A percentile compares a stretch with the other conserved stretches of the same genome.
These are phyloP conservation scores for Pichia membranifaciens DNA, from an alignment of 805 yeast species.

Conservation along the genomic window DNA sequence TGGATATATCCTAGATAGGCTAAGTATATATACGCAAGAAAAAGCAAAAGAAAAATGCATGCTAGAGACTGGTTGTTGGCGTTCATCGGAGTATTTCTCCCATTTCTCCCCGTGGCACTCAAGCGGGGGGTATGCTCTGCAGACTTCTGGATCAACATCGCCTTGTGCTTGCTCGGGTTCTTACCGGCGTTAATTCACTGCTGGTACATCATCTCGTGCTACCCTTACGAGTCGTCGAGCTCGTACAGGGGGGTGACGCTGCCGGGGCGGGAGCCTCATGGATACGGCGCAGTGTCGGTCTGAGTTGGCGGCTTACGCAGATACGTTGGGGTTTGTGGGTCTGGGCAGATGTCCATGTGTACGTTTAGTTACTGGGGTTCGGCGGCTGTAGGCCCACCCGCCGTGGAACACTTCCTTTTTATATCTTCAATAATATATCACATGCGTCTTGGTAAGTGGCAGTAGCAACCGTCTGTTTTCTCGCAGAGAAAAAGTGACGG, in stretches of 20 bases:
- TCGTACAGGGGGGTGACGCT: conserved; percentile 30
- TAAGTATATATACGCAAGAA: too few relatives aligned
- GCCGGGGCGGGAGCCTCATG: conserved; percentile 32
- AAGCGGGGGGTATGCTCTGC: conserved; percentile 59
- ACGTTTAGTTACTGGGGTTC: too few relatives aligned
- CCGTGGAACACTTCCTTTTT: too few relatives aligned
- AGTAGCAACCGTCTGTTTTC: too few relatives aligned
- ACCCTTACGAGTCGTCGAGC: conserved; percentile 42
- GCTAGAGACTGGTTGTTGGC: conserved; percentile 53
- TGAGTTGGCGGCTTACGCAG: not conserved
- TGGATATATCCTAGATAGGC: too few relatives aligned
- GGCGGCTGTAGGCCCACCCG: too few relatives aligned
- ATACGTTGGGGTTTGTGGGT: too few relatives aligned
- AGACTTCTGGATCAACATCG: conserved; percentile 57
- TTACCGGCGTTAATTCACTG: conserved; percentile 75
- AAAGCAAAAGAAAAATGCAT: conserved; percentile 21
- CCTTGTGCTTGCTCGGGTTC: conserved; percentile 64
- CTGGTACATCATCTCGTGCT: conserved; percentile 71
- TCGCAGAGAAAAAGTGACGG: too few relatives aligned
- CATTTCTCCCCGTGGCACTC: conserved; percentile 65
- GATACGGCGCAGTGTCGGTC: conserved; percentile 28
- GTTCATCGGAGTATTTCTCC: conserved; percentile 59
- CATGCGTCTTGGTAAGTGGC: too few relatives aligned
- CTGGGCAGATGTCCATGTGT: too few relatives aligned
- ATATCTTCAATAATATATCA: too few relatives aligned